Base-by-base conservation (phyloP, 148 eudicot genomes). In the Rhododendron williamsianum region DNA sequence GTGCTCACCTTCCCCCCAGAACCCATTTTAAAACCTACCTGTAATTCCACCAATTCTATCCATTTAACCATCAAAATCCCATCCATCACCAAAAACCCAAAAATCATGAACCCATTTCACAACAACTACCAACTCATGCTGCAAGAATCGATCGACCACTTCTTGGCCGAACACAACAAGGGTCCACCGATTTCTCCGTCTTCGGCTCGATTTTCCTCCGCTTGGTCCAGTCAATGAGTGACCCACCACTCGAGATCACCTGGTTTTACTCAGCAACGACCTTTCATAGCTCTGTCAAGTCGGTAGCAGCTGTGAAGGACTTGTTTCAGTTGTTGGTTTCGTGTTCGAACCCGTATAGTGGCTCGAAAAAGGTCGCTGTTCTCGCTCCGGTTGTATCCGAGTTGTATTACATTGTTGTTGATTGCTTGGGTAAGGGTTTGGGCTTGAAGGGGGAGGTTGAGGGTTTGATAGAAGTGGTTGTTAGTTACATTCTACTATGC, bases 201-300 rank as follows among this genome's bases (percentile, higher is more conserved):
- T 92, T 93, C 60, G 88, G 83, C 76, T 87, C 90, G 81, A 90
- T 96, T 74, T 93, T 94, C 87, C 93, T 89, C 67, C 91, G 98
- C 10, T 77, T 93, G 85, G 89, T 96, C 38, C 96, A 92, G 81
- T 86, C 92, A 4, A 91, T 92, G 90, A 85, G 88, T 38, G 95
- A 94, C 30, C 98, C 98, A 21, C 96, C 98, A 6, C 89, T 96
- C 58, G 98, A 94, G 83, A 78, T 96, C 74, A 90, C 90, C 58
- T 96, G 98, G 98, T 96, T 96, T 80, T 92, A 96, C 84, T 86
- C 95, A 23, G 98, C 98, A 35, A 91, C 93, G 65, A 91, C 91
- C 71, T 92, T 89, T 79, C 95, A 92, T 82, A 72, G 89, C 81
- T 87, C 90, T 41, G 9, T 45, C 72, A 88, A 84, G 43, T 76